Percentiles rank a stretch among this genome's conserved stretches.
These are phyloP conservation scores for Penicillium steckii DNA, from an alignment of 495 filamentous ascomycete species.

Conservation along the genomic window DNA sequence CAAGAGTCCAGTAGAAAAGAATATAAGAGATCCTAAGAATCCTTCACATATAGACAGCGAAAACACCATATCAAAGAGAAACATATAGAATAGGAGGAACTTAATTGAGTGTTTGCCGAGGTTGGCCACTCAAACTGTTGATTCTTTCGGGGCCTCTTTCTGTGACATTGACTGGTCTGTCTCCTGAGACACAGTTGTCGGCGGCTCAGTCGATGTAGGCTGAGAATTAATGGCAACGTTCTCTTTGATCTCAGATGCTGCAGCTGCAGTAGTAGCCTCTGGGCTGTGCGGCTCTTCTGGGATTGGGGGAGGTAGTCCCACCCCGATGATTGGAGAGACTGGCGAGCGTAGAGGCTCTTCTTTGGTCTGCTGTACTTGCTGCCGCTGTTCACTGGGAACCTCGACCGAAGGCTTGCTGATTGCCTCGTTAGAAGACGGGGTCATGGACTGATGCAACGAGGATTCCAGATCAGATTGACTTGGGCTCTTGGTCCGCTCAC, in stretches of 20 bases:
- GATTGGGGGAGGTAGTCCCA: slow-evolving; percentile 38
- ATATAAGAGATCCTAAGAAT: background rate
- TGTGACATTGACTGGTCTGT: background rate
- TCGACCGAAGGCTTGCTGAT: slow-evolving; percentile 30
- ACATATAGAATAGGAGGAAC: background rate
- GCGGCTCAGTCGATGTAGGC: background rate
- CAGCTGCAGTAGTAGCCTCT: slow-evolving; percentile 14
- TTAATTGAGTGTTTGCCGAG: background rate
- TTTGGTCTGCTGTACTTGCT: no score
- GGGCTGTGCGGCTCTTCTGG: slow-evolving; percentile 42
- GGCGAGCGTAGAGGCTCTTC: slow-evolving; percentile 28
- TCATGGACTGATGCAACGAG: slow-evolving; percentile 25
- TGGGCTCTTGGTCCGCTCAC: slow-evolving; percentile 56
- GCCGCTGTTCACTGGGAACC: slow-evolving; percentile 21
- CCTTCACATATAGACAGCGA: background rate
- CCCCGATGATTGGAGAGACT: slow-evolving; percentile 32
- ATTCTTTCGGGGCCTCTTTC: slow-evolving; percentile 8
- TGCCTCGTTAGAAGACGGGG: slow-evolving; percentile 19
- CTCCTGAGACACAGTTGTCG: background rate
- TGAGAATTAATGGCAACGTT: background rate
- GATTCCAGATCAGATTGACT: slow-evolving; percentile 35
- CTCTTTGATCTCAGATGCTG: background rate
- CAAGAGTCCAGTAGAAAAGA: background rate
- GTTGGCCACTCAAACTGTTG: background rate
- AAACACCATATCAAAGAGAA: background rate